These are phyloP conservation scores for Dactylellina leptospora DNA, from an alignment of 2,329 filamentous ascomycete genomes.

Conservation along the genomic window DNA sequence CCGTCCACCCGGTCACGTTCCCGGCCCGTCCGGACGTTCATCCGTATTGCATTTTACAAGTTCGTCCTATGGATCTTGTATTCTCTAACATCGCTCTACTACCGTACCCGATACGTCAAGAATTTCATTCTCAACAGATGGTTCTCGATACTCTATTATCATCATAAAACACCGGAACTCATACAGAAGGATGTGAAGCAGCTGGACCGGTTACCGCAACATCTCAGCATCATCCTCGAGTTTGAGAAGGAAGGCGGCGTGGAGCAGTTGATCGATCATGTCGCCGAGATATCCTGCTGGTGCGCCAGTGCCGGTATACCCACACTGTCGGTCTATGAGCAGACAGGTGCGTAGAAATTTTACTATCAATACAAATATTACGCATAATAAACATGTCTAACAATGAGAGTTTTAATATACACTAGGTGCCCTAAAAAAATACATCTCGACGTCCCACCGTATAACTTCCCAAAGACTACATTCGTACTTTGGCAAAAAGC, in stretches of 20 bases:
- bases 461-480: conserved; percentile 80
- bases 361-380: not conserved
- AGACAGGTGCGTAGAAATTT: conserved; percentile 72
- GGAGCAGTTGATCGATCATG: conserved; percentile 86
- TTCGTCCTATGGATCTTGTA: conserved; percentile 77
- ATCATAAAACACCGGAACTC: conserved; percentile 92
- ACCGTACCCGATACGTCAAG: conserved; percentile 81
- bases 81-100: conserved; percentile 84
- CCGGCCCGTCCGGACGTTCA: conserved; percentile 68
- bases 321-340: conserved; percentile 88
- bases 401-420: not conserved
- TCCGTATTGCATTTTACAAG: conserved; percentile 71
- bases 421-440: conserved; percentile 84
- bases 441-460: conserved; percentile 83
- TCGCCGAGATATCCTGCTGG: conserved; percentile 92
- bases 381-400: not conserved
- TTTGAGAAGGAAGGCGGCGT: conserved; percentile 77
- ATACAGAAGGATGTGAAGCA: conserved; percentile 85
- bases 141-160: conserved; percentile 86
- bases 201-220: conserved; percentile 78
- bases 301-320: conserved; percentile 88
- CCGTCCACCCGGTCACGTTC: conserved; percentile 35
- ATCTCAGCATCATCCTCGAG: conserved; percentile 85
- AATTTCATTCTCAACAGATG: conserved; percentile 79
- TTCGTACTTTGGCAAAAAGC: conserved; percentile 81